phyloP scores from a whole-genome alignment of 1,139 yeast species.

The Hansenula anomala region DNA sequence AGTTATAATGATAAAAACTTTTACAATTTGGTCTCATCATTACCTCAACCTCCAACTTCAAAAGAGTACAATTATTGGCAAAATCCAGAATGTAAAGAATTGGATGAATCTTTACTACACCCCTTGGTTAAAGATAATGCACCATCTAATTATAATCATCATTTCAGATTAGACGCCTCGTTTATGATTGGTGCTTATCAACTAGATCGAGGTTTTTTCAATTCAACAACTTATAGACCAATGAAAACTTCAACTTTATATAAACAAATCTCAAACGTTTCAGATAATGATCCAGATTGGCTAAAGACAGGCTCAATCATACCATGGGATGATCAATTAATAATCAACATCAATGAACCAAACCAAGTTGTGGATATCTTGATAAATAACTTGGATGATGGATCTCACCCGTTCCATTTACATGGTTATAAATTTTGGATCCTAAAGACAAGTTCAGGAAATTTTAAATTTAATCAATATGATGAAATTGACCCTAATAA shows the following conservation, averaged over 20 bases:
- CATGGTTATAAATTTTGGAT: conserved; percentile 82
- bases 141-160: conserved; percentile 6
- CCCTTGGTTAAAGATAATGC: conserved; percentile 22
- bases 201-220: conserved; percentile 44
- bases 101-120: conserved; percentile 23
- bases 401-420: conserved; percentile 83
- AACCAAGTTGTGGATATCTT: conserved; percentile 62
- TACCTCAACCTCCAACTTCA: neutral
- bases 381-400: conserved; percentile 70
- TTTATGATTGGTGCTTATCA: conserved; percentile 46
- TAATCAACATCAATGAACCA: conserved; percentile 40
- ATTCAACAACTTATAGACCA: conserved; percentile 45
- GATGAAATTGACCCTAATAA: conserved; percentile 28
- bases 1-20: conserved; percentile 22
- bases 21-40: neutral
- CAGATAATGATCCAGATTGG: neutral
- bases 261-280: conserved; percentile 18
- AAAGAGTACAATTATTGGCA: conserved; percentile 7
- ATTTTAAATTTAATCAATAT: conserved; percentile 36
- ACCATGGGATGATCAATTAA: conserved; percentile 25
- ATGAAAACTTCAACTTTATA: conserved; percentile 41
- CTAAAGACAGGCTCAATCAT: conserved; percentile 4
- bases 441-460: conserved; percentile 50
- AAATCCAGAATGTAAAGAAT: conserved; percentile 9
- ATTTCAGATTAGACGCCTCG: conserved; percentile 20